Conservation (phyloP, 2,329 filamentous ascomycete genomes). For the Elsinoe ampelina region DNA sequence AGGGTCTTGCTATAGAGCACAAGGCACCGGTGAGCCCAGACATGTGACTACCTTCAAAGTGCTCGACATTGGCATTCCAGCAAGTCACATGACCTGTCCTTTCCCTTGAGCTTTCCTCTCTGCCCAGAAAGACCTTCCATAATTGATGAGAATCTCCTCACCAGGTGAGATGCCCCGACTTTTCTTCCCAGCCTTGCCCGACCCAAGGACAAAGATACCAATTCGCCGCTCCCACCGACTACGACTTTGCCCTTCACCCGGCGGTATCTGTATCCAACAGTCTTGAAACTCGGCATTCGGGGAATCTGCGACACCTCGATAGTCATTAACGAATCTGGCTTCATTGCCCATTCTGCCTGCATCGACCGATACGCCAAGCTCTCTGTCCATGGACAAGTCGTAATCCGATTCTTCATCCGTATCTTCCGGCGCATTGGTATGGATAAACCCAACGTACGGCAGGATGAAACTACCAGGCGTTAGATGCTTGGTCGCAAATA, state of each 20-base stretch:
- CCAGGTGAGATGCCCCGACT: constrained; percentile 39
- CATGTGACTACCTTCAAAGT: not conserved
- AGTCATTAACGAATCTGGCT: constrained; percentile 46
- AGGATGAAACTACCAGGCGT: constrained; percentile 39
- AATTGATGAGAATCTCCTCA: constrained; percentile 45
- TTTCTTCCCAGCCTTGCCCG: constrained; percentile 40
- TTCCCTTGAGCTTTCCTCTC: constrained; percentile 7
- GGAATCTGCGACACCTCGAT: constrained; percentile 37
- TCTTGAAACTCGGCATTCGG: constrained; percentile 33
- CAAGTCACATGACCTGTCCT: not conserved
- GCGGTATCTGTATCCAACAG: constrained; percentile 30
- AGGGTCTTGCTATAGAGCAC: not conserved
- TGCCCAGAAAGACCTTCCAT: constrained; percentile 44
- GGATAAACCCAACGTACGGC: constrained; percentile 42
- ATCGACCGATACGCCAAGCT: constrained; percentile 41
- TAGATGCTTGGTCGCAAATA: constrained; percentile 39
- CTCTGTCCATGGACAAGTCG: constrained; percentile 43
- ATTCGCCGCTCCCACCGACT: constrained; percentile 38
- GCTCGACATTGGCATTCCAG: not conserved
- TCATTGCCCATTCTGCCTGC: constrained; percentile 42
- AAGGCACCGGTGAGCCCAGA: too few relatives aligned
- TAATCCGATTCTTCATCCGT: constrained; percentile 39
- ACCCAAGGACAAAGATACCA: constrained; percentile 42
- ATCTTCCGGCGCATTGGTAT: constrained; percentile 36
- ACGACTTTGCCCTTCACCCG: constrained; percentile 25